Conservation (phyloP, 2,329 filamentous ascomycete species). For the Teratosphaeriaceae sp. region DNA sequence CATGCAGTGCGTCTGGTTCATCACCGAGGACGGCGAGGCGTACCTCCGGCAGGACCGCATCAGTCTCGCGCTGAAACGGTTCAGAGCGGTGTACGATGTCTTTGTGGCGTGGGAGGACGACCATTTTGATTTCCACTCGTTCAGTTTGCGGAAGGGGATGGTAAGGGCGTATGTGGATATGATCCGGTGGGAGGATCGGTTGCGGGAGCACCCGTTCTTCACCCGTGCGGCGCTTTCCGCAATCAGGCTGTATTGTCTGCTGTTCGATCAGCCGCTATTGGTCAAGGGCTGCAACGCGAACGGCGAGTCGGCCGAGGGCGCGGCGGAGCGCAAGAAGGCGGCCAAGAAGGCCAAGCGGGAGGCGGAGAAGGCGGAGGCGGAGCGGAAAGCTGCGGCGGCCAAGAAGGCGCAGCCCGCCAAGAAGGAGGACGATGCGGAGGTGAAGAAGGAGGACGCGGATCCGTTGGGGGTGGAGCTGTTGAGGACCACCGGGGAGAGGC, state of each 20-base stretch:
- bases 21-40: constrained; percentile 91
- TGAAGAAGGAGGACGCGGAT: constrained; percentile 86
- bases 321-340: constrained; percentile 70
- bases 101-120: constrained; percentile 98
- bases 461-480: constrained; percentile 70
- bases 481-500: constrained; percentile 60
- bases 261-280: constrained; percentile 68
- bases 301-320: constrained; percentile 66
- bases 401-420: constrained; percentile 48
- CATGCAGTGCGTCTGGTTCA: constrained; percentile 98
- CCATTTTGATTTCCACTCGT: constrained; percentile 97
- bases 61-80: constrained; percentile 84
- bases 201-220: constrained; percentile 92
- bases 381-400: constrained; percentile 52
- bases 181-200: constrained; percentile 88
- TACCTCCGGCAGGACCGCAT: constrained; percentile 76
- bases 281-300: constrained; percentile 61
- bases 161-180: constrained; percentile 93
- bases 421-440: constrained; percentile 55
- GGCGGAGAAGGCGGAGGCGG: constrained; percentile 72
- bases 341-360: constrained; percentile 69
- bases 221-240: constrained; percentile 75
- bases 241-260: constrained; percentile 68
- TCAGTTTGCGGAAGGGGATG: constrained; percentile 94
- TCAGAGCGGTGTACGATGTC: constrained; percentile 81